Base-by-base conservation (phyloP, 495 filamentous ascomycete species). In the Penicillium turbatum region DNA sequence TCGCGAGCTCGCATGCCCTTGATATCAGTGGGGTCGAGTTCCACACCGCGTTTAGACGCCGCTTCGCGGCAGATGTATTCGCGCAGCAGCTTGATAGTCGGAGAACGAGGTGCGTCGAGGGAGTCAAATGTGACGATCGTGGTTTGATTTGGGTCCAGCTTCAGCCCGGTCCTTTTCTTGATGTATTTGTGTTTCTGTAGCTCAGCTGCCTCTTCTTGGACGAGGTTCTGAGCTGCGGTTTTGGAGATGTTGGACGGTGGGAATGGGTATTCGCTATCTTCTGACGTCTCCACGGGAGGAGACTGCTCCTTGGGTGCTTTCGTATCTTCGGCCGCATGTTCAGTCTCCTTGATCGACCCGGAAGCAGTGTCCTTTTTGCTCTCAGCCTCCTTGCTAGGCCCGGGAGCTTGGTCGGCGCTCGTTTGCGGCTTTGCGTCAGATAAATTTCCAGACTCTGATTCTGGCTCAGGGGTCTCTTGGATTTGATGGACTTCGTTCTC, bases 71-170 rank as follows among this genome's bases (percentile, higher is more conserved):
- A 63, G 19, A 97, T 72, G 70, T 96, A 98, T 6, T 89, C 80
- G 53, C 86, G 89, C 8, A 98, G 78, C 31, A 78, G 74, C 32
- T 62, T 75, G 37, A 86, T 78, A 2, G 88, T 85, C 2, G 70
- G 64, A 1, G 79, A 72, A 62, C 90, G 92, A 0, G 65, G 11
- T 15, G 62, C 34, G 34, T 82, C 85, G 27, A 98, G 74, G 0
- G 93, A 97, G 68, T 98, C 93, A 13, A 98, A 82, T 0, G 89
- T 90, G 57, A 98, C 84, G 51, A 98, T 95, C 19, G 78, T 78
- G 6, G 90, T 82, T 39, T 76, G 77, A 36, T 44, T 45, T 13
- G 64, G 55, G 41, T 73, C 57, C 27, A 62, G 50, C 36, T 66
- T 69, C 5, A 41, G 42, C 1, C 63, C 62, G 11, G 29, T 24